phyloP scores from a whole-genome alignment of 1,284 basidiomycete species.

The Ustilago curta region DNA sequence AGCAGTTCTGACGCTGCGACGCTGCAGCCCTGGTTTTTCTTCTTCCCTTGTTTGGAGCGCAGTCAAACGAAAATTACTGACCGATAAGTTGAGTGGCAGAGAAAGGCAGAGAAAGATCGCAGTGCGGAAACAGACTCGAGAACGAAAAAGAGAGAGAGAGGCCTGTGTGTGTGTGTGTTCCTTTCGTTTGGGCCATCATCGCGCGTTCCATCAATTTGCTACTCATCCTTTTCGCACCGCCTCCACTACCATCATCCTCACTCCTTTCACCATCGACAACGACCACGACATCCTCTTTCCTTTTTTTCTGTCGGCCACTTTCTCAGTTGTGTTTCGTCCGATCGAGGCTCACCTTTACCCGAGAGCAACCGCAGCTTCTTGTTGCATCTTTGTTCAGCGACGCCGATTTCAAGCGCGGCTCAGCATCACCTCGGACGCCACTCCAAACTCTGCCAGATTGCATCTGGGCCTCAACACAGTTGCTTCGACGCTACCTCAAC shows the following conservation, averaged over 20 bases:
- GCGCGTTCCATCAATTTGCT: conserved; percentile 20
- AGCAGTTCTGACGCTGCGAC: too few relatives aligned
- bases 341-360: background rate
- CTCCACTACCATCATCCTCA: conserved; percentile 19
- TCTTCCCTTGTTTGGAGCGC: too few relatives aligned
- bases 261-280: conserved; percentile 3
- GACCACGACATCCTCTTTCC: background rate
- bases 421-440: background rate
- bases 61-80: too few relatives aligned
- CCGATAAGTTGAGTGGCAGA: too few relatives aligned
- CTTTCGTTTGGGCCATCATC: conserved; percentile 29
- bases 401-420: background rate
- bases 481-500: conserved; percentile 1
- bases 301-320: background rate
- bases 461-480: background rate
- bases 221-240: conserved; percentile 15
- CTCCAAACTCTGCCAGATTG: too few relatives aligned
- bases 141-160: background rate
- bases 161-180: conserved; percentile 18
- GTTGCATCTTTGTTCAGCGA: background rate
- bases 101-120: too few relatives aligned
- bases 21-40: too few relatives aligned
- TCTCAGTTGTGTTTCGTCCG: background rate
- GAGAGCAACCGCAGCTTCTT: background rate
- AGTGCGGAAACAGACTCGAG: background rate